Conservation (phyloP, 2,329 filamentous ascomycete species). For the Exutisphaerella laricina region DNA sequence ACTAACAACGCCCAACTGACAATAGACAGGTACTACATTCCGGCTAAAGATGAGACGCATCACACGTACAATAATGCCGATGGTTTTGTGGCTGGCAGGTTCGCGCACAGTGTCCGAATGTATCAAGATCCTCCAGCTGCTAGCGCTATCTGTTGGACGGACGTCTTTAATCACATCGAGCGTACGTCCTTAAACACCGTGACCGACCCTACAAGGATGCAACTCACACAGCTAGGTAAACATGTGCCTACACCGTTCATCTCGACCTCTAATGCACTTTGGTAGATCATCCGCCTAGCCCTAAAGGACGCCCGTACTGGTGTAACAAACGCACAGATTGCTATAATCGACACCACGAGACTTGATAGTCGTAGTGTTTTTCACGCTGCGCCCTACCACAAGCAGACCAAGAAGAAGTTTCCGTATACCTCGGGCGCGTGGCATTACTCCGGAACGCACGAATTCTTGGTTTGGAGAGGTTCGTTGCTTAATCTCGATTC, state of each 20-base stretch:
- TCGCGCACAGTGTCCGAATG: background rate
- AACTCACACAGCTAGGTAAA: background rate
- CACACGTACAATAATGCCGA: background rate
- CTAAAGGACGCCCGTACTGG: constrained; percentile 7
- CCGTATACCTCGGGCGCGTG: constrained; percentile 5
- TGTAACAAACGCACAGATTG: constrained; percentile 7
- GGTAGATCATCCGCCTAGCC: constrained; percentile 13
- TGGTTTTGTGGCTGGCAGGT: background rate
- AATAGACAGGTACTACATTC: no score
- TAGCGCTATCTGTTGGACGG: background rate
- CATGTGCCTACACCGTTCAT: constrained; percentile 11
- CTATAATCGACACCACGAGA: constrained; percentile 12
- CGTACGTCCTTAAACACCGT: background rate
- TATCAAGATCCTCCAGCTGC: background rate
- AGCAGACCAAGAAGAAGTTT: constrained; percentile 5
- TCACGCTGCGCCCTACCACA: constrained; percentile 7
- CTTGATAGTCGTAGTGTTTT: constrained; percentile 9
- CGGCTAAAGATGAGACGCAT: no score
- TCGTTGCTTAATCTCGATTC: background rate
- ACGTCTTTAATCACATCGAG: background rate
- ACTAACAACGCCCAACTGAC: no score
- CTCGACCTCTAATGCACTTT: constrained; percentile 11
- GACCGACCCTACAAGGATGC: background rate
- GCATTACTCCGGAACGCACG: constrained; percentile 12
- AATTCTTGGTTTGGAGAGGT: constrained; percentile 14